Evolutionary conservation across 371 early-diverging fungal species (phyloP), one percentile per base, ranked within the genome.

Genomic region (Haplosporangium sp.): DNA sequence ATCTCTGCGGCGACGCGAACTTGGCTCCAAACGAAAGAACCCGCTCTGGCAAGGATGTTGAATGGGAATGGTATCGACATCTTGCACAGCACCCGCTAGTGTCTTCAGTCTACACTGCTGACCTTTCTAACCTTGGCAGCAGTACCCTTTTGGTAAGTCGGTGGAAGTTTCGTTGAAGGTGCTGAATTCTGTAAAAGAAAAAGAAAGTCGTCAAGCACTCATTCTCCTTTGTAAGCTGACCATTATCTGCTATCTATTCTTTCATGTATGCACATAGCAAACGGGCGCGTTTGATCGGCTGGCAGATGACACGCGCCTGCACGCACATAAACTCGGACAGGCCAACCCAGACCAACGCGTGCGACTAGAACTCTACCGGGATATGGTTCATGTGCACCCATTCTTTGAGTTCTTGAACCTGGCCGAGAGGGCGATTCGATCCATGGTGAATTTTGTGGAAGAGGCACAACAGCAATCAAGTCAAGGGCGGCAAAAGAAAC

Each of bases 1-100:
- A 73, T 50, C 65, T 79, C 12, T 79, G 80, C 42, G 80, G 80
- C 0, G 80, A 79, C 57, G n/a, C 53, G 5, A 6, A 55, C 7
- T 36, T 72, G 18, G 53, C 51, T 5, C 80, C 80, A 1, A 79
- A 79, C 45, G 73, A 73, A 58, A 37, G 80, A 14, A 73, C 62
- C 46, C 45, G 62, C n/a, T 36, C 29, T 18, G 72, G 72, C 0
- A 56, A 67, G 18, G 54, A 56, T 18, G 18, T 79, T 40, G 63
- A 62, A 45, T 79, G 80, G 80, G 73, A 73, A 11, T 79, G 80
- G 80, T 79, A 79, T 47, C 43, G 69, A 13, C 80, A 79, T 57
- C 21, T 79, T 21, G 73, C 80, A 2, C 80, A 79, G 47, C 80
- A 79, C 12, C 80, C 80, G 0, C 38, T 79, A 20, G 80, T 72